Evolutionary conservation across 352 stramenopile genomes (phyloP), one percentile per base, ranked within the genome.

Genomic region (Thraustotheca clavata): DNA sequence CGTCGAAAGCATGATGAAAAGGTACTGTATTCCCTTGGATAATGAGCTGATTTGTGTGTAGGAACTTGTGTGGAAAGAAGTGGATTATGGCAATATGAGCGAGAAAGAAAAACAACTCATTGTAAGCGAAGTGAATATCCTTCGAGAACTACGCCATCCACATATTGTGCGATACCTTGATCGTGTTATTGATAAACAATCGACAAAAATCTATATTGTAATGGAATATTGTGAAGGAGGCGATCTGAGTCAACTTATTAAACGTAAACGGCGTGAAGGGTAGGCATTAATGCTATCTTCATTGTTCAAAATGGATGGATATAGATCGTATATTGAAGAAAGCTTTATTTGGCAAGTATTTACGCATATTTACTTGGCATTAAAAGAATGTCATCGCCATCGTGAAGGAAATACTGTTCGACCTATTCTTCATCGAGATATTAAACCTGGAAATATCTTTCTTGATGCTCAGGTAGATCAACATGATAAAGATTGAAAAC

Each of bases 61-160:
- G 87, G 81, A 80, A 69, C 82, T 97, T 31, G 90, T 97, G 69
- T 97, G 89, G 71, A 95, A 96, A 60, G 90, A 97, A 71, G 77
- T 95, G 29, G 92, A 96, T 74, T 97, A 97, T 66, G 90, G 89
- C 43, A 68, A 76, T 24, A 96, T 97, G 86, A 91, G 76, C 54
- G 90, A 96, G 70, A 96, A 96, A 69, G 89, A 97, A 69, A 97
- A 97, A 76, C 83, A 96, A 69, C 80, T 96, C 29, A 95, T 97
- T 52, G 91, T 97, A 46, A 91, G 76, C 63, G 91, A 97, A 77
- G 89, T 97, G 36, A 97, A 97, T 73, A 97, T 97, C 49, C 71
- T 97, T 35, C 84, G 90, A 29, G 91, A 97, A 67, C 71, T 97
- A 71, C 83, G 89, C 50, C 89, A 97, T 71, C 88, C 90, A 46